Evolutionary conservation across 2,329 filamentous ascomycete genomes (phyloP).

Genomic region (Teratosphaeria zuluensis): DNA sequence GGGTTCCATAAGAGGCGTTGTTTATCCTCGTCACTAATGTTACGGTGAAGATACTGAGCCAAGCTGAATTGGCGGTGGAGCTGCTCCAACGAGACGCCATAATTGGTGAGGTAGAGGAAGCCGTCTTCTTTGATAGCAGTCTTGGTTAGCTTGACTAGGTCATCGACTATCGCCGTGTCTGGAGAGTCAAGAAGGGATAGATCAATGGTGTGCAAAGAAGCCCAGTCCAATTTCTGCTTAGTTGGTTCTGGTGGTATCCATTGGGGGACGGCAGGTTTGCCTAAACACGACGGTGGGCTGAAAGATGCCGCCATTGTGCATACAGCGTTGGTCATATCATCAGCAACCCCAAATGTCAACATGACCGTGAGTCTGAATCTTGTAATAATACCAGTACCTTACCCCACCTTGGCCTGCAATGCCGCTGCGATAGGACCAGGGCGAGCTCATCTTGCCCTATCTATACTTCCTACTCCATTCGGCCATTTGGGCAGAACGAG

Average conservation of each 20-base stretch:
- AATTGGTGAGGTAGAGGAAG: conserved; percentile 40
- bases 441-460: neutral
- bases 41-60: conserved; percentile 42
- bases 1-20: conserved; percentile 39
- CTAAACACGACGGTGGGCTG: conserved; percentile 30
- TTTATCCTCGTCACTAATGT: conserved; percentile 43
- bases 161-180: conserved; percentile 29
- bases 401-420: neutral
- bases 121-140: conserved; percentile 26
- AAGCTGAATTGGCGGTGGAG: conserved; percentile 43
- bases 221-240: conserved; percentile 34
- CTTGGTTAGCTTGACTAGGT: conserved; percentile 33
- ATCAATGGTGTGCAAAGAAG: conserved; percentile 24
- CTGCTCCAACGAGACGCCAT: conserved; percentile 40
- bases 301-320: conserved; percentile 19
- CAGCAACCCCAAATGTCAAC: neutral
- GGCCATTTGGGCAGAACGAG: too few species aligned
- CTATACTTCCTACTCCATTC: neutral
- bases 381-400: neutral
- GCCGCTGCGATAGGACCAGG: too few species aligned
- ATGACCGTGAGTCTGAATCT: neutral
- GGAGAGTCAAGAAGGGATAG: conserved; percentile 24
- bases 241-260: conserved; percentile 36
- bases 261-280: conserved; percentile 32
- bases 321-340: too few species aligned